phyloP scores from a whole-genome alignment of 768 basidiomycete species.

The Panus rudis region DNA sequence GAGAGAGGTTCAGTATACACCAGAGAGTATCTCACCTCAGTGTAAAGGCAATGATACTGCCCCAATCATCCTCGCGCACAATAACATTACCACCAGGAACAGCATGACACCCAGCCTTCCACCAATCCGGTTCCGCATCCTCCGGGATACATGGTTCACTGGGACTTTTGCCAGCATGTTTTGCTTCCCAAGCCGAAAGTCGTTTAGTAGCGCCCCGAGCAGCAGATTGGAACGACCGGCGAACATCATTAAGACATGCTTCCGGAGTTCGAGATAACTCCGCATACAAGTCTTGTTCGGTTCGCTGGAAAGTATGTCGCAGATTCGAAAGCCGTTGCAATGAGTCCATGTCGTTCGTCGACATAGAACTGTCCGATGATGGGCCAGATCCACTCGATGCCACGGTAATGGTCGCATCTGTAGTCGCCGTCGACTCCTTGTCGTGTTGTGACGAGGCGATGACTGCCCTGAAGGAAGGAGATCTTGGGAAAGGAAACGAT shows the following conservation, averaged over 20 bases:
- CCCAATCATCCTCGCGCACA: slow-evolving; percentile 67
- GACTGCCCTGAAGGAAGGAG: slow-evolving; percentile 2
- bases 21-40: slow-evolving; percentile 40
- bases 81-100: slow-evolving; percentile 62
- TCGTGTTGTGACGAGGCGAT: too few species aligned
- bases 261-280: slow-evolving; percentile 43
- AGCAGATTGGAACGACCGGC: slow-evolving; percentile 46
- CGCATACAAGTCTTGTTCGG: slow-evolving; percentile 52
- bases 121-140: slow-evolving; percentile 54
- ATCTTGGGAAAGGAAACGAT: slow-evolving; percentile 8
- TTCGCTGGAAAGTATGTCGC: slow-evolving; percentile 48
- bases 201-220: slow-evolving; percentile 49
- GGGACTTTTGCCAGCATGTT: slow-evolving; percentile 39
- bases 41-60: slow-evolving; percentile 73
- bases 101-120: slow-evolving; percentile 51
- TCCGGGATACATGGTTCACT: slow-evolving; percentile 10
- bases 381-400: slow-evolving; percentile 3
- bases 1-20: too few species aligned
- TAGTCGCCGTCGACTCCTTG: too few species aligned
- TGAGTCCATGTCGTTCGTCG: slow-evolving; percentile 23
- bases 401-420: slow-evolving; percentile 3
- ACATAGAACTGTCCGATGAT: slow-evolving; percentile 15
- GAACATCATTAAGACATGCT: slow-evolving; percentile 51
- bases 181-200: slow-evolving; percentile 55
- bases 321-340: slow-evolving; percentile 39